phyloP scores from a whole-genome alignment of 495 filamentous ascomycete species.

The Echria macrotheca region DNA sequence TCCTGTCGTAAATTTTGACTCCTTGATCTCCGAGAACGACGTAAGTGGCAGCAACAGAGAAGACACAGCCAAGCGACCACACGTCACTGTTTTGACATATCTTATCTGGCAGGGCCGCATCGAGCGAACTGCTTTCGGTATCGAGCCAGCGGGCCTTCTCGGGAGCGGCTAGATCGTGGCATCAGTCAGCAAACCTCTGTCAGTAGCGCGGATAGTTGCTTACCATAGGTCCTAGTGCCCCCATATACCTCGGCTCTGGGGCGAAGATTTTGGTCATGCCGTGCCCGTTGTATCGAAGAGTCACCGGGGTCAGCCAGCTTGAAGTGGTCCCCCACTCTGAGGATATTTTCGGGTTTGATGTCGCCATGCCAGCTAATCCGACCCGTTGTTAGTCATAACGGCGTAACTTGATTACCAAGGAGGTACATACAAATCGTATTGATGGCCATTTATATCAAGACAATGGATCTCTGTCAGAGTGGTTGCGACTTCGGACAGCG shows the following conservation, averaged over 20 bases:
- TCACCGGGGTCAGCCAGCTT: conserved; percentile 37
- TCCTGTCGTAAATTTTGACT: conserved; percentile 18
- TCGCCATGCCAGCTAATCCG: conserved; percentile 33
- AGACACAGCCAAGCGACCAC: conserved; percentile 38
- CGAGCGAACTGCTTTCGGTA: background rate
- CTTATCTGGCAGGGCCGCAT: conserved; percentile 12
- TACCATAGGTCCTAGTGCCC: conserved; percentile 27
- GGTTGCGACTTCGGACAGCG: conserved; percentile 27
- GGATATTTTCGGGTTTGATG: conserved; percentile 39
- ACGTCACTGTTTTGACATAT: conserved; percentile 24
- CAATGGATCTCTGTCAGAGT: conserved; percentile 29
- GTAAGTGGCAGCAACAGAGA: conserved; percentile 38
- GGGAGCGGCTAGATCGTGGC: conserved; percentile 14
- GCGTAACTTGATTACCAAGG: background rate
- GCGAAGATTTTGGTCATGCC: conserved; percentile 9
- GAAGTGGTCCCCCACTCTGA: conserved; percentile 27
- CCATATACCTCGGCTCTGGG: conserved; percentile 17
- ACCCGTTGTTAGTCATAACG: background rate
- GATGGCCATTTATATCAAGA: conserved; percentile 9
- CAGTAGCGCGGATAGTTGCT: background rate
- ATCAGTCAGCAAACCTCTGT: background rate
- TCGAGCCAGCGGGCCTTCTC: conserved; percentile 12
- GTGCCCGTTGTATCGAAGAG: conserved; percentile 20
- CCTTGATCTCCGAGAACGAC: conserved; percentile 28
- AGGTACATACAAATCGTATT: conserved; percentile 5